phyloP scores from a whole-genome alignment of 163 green algal genomes.

The Scenedesmus sp. region DNA sequence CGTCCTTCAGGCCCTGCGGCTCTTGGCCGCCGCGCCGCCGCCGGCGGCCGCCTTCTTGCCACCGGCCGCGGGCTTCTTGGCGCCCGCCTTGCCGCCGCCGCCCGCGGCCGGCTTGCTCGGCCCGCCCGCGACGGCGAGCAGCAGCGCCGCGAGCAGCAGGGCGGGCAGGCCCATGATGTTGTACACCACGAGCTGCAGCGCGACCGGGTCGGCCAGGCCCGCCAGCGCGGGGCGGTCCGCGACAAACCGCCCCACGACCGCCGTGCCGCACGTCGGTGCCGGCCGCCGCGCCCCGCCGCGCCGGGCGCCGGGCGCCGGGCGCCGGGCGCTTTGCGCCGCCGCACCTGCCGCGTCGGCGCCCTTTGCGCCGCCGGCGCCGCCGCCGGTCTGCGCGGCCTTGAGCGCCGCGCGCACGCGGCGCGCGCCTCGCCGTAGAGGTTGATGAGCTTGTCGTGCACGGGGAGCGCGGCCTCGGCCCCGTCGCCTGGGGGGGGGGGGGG shows the following conservation, averaged over 20 bases:
- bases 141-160: slow-evolving; percentile 14
- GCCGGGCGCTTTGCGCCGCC: background rate
- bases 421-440: slow-evolving; percentile 60
- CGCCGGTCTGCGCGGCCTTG: background rate
- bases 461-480: slow-evolving; percentile 48
- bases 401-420: slow-evolving; percentile 31
- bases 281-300: slow-evolving; percentile 1
- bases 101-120: slow-evolving; percentile 10
- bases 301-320: background rate
- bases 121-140: background rate
- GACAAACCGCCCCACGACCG: background rate
- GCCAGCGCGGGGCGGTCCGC: slow-evolving; percentile 16
- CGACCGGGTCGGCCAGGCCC: slow-evolving; percentile 28
- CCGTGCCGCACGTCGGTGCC: slow-evolving; percentile 1
- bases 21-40: too few species aligned
- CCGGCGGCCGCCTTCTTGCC: background rate
- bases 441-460: slow-evolving; percentile 56
- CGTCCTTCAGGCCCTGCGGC: too few species aligned
- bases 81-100: background rate
- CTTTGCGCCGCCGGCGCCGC: slow-evolving; percentile 6
- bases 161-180: slow-evolving; percentile 31
- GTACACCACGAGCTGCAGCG: slow-evolving; percentile 33
- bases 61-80: background rate
- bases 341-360: slow-evolving; percentile 14
- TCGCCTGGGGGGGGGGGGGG: too few species aligned